Percentiles rank a stretch among this genome's conserved stretches.
phyloP scores from a whole-genome alignment of 78 protist genomes.

The slime mould (Dictyostelium discoideum) region dicty_2.7 NC_007088.5:4733001-4733500 shows the following conservation, averaged over 20 bases:
- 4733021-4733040: constrained; percentile 46
- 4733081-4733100: constrained; percentile 63
- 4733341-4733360: not conserved
- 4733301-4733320: not conserved
- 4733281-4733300: not conserved
- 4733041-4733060: constrained; percentile 27
- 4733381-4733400: constrained; percentile 88
- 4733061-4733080: constrained; percentile 60
- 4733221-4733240: not conserved
- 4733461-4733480: not conserved
- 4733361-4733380: constrained; percentile 77
- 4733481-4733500: not conserved
- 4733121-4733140: constrained; percentile 48
- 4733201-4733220: not conserved
- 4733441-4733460: constrained; percentile 3
- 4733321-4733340: not conserved
- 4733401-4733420: constrained; percentile 85
- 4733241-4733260: not conserved
- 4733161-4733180: not conserved
- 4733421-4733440: constrained; percentile 75
- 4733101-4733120: constrained; percentile 46
- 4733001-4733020: constrained; percentile 74
- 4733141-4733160: constrained; percentile 57
- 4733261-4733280: not conserved
- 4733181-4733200: not conserved